A percentile compares a stretch with the other conserved stretches of the same genome.
Conservation (phyloP, 495 filamentous ascomycete genomes). For the Podospora pseudopauciseta region DNA sequence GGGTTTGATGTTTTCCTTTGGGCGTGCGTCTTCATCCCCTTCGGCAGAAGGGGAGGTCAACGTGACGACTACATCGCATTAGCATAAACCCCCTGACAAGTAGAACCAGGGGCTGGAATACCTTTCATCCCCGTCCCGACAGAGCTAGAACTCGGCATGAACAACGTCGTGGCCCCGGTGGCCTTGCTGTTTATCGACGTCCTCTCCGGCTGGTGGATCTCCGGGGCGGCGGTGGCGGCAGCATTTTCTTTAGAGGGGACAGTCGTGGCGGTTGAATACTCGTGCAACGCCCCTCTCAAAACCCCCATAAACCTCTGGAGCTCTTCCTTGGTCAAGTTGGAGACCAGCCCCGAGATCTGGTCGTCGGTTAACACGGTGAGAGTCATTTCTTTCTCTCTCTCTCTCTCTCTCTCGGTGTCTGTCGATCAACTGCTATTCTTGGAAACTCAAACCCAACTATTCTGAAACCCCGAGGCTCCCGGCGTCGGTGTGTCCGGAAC, state of each 20-base stretch:
- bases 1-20: slow-evolving; percentile 53
- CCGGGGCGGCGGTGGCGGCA: neutral
- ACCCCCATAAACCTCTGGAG: slow-evolving; percentile 59
- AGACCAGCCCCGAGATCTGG: slow-evolving; percentile 67
- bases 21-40: slow-evolving; percentile 12
- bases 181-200: slow-evolving; percentile 59
- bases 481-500: neutral
- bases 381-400: slow-evolving; percentile 53
- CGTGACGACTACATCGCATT: slow-evolving; percentile 1
- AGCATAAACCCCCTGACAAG: neutral
- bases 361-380: slow-evolving; percentile 71
- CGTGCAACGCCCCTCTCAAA: slow-evolving; percentile 73
- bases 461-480: neutral
- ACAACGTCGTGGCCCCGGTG: slow-evolving; percentile 77
- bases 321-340: slow-evolving; percentile 65
- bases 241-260: slow-evolving; percentile 21
- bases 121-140: slow-evolving; percentile 50
- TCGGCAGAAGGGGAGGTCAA: slow-evolving; percentile 15
- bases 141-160: slow-evolving; percentile 75
- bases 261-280: slow-evolving; percentile 71
- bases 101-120: slow-evolving; percentile 33
- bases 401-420: slow-evolving; percentile 20
- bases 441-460: neutral
- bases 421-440: neutral
- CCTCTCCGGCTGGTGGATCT: slow-evolving; percentile 71